These are phyloP conservation scores for Agaricus blazei DNA, from an alignment of 768 basidiomycete genomes.

Conservation along the genomic window DNA sequence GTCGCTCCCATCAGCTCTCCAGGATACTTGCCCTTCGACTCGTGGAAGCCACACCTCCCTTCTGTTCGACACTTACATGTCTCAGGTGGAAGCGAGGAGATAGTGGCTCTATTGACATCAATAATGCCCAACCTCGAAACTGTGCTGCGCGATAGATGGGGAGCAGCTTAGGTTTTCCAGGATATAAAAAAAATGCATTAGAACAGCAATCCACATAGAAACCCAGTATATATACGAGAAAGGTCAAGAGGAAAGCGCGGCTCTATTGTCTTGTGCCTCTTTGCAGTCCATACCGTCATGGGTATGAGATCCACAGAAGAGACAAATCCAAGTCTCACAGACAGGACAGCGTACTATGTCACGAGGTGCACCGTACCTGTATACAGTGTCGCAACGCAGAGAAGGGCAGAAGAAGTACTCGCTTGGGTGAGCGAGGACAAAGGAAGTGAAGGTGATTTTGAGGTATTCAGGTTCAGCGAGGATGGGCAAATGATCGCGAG, in stretches of 20 bases:
- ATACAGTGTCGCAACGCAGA: constrained; percentile 43
- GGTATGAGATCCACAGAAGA: constrained; percentile 20
- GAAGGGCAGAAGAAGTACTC: constrained; percentile 54
- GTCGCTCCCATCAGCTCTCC: background rate
- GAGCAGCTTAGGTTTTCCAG: no score
- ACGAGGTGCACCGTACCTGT: constrained; percentile 23
- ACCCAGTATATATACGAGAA: background rate
- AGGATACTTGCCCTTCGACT: background rate
- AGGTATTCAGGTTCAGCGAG: constrained; percentile 36
- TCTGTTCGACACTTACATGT: constrained; percentile 7
- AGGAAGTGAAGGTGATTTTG: constrained; percentile 33
- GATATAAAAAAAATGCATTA: background rate
- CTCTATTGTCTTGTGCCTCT: constrained; percentile 6
- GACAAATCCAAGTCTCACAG: constrained; percentile 23
- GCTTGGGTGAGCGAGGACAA: constrained; percentile 33
- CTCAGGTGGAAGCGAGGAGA: constrained; percentile 6
- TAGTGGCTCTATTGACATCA: constrained; percentile 1
- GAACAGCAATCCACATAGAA: background rate
- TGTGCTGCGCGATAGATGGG: background rate
- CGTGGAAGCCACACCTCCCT: constrained; percentile 3
- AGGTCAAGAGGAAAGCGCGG: background rate
- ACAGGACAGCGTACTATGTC: constrained; percentile 21
- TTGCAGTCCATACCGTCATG: constrained; percentile 22
- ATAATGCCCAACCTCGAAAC: constrained; percentile 1
- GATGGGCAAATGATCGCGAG: constrained; percentile 33